A percentile compares a stretch with the other conserved stretches of the same genome.
These are phyloP conservation scores for Adenanthera pavonina DNA, from an alignment of 306 rosid species.

Conservation along the genomic window DNA sequence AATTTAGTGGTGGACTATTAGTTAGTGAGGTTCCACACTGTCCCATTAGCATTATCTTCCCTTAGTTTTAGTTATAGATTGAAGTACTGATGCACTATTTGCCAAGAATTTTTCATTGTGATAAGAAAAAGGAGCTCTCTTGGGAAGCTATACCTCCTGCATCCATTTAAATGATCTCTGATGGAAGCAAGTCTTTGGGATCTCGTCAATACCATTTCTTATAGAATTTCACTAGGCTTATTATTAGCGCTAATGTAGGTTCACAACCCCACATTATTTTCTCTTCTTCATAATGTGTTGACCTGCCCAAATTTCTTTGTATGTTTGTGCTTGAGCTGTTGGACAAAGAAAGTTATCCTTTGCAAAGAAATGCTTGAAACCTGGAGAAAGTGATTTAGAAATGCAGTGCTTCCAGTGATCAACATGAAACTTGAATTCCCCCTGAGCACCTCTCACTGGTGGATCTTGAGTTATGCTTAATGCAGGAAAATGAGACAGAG, in stretches of 20 bases:
- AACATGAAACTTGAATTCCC: conserved; percentile 15
- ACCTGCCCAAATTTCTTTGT: background rate
- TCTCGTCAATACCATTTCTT: conserved; percentile 15
- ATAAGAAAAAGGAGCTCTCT: background rate
- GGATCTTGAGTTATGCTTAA: background rate
- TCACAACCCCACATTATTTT: background rate
- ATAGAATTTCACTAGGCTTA: background rate
- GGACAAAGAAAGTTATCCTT: background rate
- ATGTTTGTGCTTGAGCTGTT: background rate
- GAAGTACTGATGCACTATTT: conserved; percentile 10
- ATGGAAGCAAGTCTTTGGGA: conserved; percentile 18
- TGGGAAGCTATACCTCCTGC: conserved; percentile 11
- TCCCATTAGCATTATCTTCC: conserved; percentile 19
- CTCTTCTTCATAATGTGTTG: conserved; percentile 20
- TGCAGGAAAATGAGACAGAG: background rate
- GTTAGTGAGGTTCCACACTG: conserved; percentile 14
- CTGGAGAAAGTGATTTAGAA: conserved; percentile 20
- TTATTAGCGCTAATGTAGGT: conserved; percentile 6
- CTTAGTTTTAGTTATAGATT: conserved; percentile 11
- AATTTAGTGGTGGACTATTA: conserved; percentile 24
- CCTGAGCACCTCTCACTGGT: background rate
- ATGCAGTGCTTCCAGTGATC: conserved; percentile 20
- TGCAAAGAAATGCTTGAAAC: background rate
- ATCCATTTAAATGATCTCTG: background rate
- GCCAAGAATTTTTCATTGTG: conserved; percentile 25